phyloP scores from a whole-genome alignment of 1,284 basidiomycete genomes.

The Rhodotorula sp. region DNA sequence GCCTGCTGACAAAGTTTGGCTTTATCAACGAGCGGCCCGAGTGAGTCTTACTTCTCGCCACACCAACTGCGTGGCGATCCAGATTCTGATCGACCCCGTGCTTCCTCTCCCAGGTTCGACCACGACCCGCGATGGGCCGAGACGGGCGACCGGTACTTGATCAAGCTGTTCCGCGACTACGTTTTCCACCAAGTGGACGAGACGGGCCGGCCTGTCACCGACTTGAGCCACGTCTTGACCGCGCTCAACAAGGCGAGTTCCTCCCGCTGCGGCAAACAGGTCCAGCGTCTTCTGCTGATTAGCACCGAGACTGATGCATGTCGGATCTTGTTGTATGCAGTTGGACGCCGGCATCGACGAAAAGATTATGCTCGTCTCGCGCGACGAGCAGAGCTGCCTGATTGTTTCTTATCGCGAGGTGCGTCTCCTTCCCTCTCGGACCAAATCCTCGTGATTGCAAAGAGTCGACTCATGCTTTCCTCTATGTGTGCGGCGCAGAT shows the following conservation, averaged over 20 bases:
- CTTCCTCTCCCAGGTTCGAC: conserved; percentile 66
- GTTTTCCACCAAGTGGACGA: conserved; percentile 98
- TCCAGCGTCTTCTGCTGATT: neutral
- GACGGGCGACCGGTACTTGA: conserved; percentile 94
- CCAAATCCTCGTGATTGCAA: neutral
- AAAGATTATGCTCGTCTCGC: conserved; percentile 86
- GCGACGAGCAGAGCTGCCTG: conserved; percentile 93
- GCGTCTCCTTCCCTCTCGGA: conserved; percentile 1
- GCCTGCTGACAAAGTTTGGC: conserved; percentile 88
- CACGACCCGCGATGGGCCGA: conserved; percentile 96
- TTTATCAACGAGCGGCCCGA: conserved; percentile 99
- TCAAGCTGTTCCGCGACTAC: conserved; percentile 97
- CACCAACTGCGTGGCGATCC: too few species aligned
- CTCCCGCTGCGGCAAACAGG: neutral
- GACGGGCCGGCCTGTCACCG: conserved; percentile 82
- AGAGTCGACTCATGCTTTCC: neutral
- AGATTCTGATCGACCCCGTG: too few species aligned
- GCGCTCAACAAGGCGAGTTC: conserved; percentile 78
- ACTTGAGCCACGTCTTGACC: conserved; percentile 83
- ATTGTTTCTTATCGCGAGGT: conserved; percentile 90
- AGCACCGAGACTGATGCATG: too few species aligned
- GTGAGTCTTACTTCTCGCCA: conserved; percentile 57
- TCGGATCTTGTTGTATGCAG: conserved; percentile 50
- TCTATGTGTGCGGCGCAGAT: conserved; percentile 50
- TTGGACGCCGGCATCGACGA: conserved; percentile 92